phyloP scores from a whole-genome alignment of 306 rosid genomes.

The Sophora flavescens region DNA sequence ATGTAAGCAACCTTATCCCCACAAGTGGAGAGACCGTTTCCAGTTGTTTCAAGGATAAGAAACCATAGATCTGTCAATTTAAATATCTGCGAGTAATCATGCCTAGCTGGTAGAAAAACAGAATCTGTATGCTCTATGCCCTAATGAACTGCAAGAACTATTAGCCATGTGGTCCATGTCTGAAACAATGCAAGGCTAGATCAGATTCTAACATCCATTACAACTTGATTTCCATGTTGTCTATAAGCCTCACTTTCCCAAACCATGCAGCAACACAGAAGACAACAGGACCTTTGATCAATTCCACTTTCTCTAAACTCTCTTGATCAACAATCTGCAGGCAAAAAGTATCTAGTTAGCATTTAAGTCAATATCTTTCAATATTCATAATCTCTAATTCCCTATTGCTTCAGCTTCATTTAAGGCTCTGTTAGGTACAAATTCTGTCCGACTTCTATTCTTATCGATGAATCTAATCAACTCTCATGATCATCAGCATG shows the following conservation, averaged over 20 bases:
- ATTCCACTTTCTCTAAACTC: slow-evolving; percentile 66
- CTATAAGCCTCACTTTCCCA: slow-evolving; percentile 81
- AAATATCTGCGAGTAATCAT: slow-evolving; percentile 4
- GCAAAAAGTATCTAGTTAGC: slow-evolving; percentile 34
- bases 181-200: slow-evolving; percentile 27
- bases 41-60: too few relatives aligned
- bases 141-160: slow-evolving; percentile 8
- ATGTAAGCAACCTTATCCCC: too few relatives aligned
- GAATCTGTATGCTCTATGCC: background rate
- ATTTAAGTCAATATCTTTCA: slow-evolving; percentile 11
- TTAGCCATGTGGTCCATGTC: background rate
- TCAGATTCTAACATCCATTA: slow-evolving; percentile 29
- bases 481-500: background rate
- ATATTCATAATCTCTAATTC: slow-evolving; percentile 12
- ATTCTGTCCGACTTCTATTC: background rate
- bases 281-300: slow-evolving; percentile 73
- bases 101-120: background rate
- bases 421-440: slow-evolving; percentile 11
- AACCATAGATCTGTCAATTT: too few relatives aligned
- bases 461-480: background rate
- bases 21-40: too few relatives aligned
- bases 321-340: slow-evolving; percentile 83
- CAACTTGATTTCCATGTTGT: slow-evolving; percentile 79
- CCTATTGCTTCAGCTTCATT: slow-evolving; percentile 29
- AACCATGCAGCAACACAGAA: slow-evolving; percentile 89